A percentile compares a stretch with the other conserved stretches of the same genome.
phyloP scores from a whole-genome alignment of 2,329 filamentous ascomycete genomes.

The Tolypocladium cylindrosporum region DNA sequence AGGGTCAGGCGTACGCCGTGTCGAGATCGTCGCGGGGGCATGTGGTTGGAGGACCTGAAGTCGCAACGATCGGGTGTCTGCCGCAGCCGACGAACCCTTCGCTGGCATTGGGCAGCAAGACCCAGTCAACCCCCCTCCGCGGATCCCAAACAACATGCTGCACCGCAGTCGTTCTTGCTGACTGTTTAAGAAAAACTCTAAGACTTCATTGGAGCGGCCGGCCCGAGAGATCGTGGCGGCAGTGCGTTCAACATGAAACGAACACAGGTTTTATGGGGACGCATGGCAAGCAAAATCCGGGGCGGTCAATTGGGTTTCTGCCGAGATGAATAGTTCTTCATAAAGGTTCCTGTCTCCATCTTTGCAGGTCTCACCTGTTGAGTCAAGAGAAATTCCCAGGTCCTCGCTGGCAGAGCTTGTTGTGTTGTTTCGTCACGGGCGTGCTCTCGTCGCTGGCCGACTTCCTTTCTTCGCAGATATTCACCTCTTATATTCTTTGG shows the following conservation, averaged over 20 bases:
- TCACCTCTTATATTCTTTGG: background rate
- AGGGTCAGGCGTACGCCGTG: background rate
- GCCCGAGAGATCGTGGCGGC: background rate
- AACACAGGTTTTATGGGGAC: background rate
- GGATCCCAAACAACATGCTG: background rate
- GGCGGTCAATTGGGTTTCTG: background rate
- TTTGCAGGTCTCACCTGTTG: background rate
- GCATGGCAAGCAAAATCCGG: background rate
- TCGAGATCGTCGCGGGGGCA: background rate
- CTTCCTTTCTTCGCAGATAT: background rate
- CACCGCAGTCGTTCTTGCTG: background rate
- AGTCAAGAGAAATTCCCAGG: background rate
- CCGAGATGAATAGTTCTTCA: background rate
- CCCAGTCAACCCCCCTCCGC: background rate
- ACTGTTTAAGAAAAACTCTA: background rate
- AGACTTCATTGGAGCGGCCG: background rate
- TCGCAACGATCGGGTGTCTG: background rate
- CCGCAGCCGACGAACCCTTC: background rate
- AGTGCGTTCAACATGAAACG: background rate
- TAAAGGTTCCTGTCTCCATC: background rate
- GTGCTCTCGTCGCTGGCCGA: background rate
- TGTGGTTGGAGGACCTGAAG: background rate
- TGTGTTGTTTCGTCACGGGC: background rate
- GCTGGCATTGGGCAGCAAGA: background rate
- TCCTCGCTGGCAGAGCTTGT: background rate